Base-by-base conservation (phyloP, 2,329 filamentous ascomycete genomes). In the Bertia moriformis region DNA sequence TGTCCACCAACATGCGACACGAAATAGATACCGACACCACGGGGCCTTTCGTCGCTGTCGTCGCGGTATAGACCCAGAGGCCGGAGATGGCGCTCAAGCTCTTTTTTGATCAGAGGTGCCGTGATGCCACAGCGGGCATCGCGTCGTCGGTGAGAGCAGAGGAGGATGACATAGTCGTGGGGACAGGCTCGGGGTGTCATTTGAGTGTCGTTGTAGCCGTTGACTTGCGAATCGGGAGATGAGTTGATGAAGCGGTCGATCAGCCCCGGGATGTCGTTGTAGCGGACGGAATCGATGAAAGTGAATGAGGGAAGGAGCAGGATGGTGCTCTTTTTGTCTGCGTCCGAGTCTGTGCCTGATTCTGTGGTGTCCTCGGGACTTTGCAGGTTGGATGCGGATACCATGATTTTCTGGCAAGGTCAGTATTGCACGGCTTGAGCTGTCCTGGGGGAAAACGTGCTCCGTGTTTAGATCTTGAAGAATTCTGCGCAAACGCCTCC, bases 1-100 rank as follows among this genome's bases (percentile, higher is more conserved):
- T 82, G 77, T 0, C 77, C 77, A 4, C 77, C 77, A 2, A 81
- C 74, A 48, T 82, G 77, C 44, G 68, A 77, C 52, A 82, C 79
- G 49, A 81, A 82, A 54, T 79, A 78, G 41, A 82, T 73, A 0
- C 74, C 75, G 7, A 78, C 75, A 3, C 77, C 77, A 4, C 76
- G 76, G 0, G 75, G 73, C 18, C 77, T 59, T 45, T 72, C 66
- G 46, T 82, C 77, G 45, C 75, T 62, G 38, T 78, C 55, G 46
- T 82, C 77, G n/a, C 77, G 68, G 51, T 75, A 76, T 3, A 82
- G 55, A 0, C 74, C 74, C 7, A 78, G 58, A 1, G 74, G 71
- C 0, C 74, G 70, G 4, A 82, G 60, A 46, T 81, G 73, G 4
- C 77, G 70, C 53, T 79, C 74, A 44, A 82, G 71, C 50, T 82